Evolutionary conservation across 2,329 filamentous ascomycete genomes (phyloP).

Genomic region (Bipolaris oryzae): DNA sequence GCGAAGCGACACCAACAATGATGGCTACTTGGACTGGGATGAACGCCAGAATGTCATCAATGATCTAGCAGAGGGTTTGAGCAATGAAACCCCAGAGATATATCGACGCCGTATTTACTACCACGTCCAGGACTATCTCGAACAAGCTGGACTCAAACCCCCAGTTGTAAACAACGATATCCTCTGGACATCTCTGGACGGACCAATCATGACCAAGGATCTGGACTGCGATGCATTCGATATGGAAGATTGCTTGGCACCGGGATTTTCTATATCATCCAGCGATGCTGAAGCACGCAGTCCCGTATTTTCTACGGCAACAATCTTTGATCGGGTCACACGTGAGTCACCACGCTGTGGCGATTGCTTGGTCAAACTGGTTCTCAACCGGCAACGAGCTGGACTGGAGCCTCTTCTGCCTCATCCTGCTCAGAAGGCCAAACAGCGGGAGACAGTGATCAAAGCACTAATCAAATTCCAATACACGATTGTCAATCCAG

Average conservation of each 20-base stretch:
- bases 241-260: conserved; percentile 51
- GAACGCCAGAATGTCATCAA: conserved; percentile 49
- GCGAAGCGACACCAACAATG: conserved; percentile 46
- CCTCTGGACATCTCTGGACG: conserved; percentile 53
- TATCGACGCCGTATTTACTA: conserved; percentile 51
- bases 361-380: conserved; percentile 52
- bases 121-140: conserved; percentile 43
- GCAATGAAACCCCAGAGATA: conserved; percentile 39
- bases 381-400: conserved; percentile 44
- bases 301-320: conserved; percentile 49
- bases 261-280: conserved; percentile 49
- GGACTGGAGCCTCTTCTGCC: conserved; percentile 51
- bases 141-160: conserved; percentile 49
- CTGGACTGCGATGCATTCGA: conserved; percentile 52
- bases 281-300: conserved; percentile 46
- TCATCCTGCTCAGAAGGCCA: conserved; percentile 33
- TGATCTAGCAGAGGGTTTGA: conserved; percentile 47
- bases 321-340: conserved; percentile 49
- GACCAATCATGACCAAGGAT: conserved; percentile 49
- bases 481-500: conserved; percentile 50
- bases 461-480: conserved; percentile 53
- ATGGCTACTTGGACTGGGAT: conserved; percentile 51
- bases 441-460: conserved; percentile 44
- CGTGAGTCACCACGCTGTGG: conserved; percentile 50
- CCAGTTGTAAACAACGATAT: conserved; percentile 51